phyloP scores from a whole-genome alignment of 1,284 basidiomycete genomes.

The Ceratobasidium sp. region DNA sequence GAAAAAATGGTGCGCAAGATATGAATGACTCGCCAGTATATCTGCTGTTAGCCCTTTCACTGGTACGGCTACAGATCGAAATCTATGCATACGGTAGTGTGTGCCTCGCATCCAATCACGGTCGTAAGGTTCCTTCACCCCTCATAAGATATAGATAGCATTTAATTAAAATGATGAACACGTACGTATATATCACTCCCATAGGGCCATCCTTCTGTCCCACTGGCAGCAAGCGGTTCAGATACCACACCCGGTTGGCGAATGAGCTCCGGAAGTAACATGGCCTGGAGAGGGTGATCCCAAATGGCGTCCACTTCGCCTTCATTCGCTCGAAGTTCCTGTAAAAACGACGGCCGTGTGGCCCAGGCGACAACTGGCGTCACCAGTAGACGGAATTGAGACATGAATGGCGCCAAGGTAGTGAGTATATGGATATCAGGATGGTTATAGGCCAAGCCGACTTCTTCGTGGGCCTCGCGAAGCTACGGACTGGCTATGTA shows the following conservation, averaged over 20 bases:
- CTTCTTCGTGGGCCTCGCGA: conserved; percentile 84
- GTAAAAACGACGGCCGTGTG: conserved; percentile 56
- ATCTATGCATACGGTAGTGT: conserved; percentile 74
- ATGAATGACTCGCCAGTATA: conserved; percentile 63
- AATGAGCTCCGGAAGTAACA: conserved; percentile 64
- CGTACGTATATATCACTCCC: conserved; percentile 67
- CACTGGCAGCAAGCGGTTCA: conserved; percentile 61
- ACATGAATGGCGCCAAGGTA: conserved; percentile 74
- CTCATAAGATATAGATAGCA: not conserved
- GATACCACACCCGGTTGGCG: conserved; percentile 45
- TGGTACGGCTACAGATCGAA: conserved; percentile 74
- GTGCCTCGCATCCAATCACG: conserved; percentile 62
- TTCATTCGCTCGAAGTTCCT: conserved; percentile 9
- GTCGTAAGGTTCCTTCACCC: conserved; percentile 56
- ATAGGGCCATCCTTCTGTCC: conserved; percentile 79
- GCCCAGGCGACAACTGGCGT: conserved; percentile 76
- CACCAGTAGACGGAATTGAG: conserved; percentile 62
- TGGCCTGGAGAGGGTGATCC: conserved; percentile 73
- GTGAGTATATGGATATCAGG: conserved; percentile 68
- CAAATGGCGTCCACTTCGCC: conserved; percentile 80
- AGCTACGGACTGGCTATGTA: too few species aligned
- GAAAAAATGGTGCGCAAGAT: not conserved
- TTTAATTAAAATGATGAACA: conserved; percentile 46
- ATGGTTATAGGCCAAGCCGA: conserved; percentile 66
- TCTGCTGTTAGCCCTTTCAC: conserved; percentile 84